phyloP scores from a whole-genome alignment of 2,329 filamentous ascomycete species.

The Beauveria australis region DNA sequence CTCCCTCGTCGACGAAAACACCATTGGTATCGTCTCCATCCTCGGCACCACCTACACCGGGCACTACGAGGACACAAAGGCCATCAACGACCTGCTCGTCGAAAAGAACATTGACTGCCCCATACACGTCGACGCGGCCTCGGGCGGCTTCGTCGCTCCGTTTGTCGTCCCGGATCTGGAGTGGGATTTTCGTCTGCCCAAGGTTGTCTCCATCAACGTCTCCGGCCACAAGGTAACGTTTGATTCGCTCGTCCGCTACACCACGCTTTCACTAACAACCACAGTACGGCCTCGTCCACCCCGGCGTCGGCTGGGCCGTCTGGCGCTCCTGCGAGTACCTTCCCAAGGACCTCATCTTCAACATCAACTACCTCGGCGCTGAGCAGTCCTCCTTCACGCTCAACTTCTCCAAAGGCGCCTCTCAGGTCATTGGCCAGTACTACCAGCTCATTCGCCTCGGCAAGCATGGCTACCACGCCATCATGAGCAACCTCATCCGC shows the following conservation, averaged over 20 bases:
- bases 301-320: constrained; percentile 88
- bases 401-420: constrained; percentile 94
- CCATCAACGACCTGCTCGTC: constrained; percentile 78
- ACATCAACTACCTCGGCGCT: constrained; percentile 97
- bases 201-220: constrained; percentile 88
- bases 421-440: constrained; percentile 93
- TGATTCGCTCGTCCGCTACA: constrained; percentile 22
- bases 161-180: constrained; percentile 76
- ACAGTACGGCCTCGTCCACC: constrained; percentile 62
- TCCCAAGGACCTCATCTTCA: constrained; percentile 90
- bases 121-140: constrained; percentile 91
- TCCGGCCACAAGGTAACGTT: constrained; percentile 73
- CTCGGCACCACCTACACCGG: constrained; percentile 92
- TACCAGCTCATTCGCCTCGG: constrained; percentile 94
- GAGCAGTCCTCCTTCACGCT: constrained; percentile 94
- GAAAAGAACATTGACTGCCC: constrained; percentile 68
- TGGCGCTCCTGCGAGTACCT: constrained; percentile 80
- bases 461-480: constrained; percentile 82
- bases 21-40: constrained; percentile 87
- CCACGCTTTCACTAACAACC: neutral
- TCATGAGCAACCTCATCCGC: constrained; percentile 89
- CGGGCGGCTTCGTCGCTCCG: constrained; percentile 85
- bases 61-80: constrained; percentile 90
- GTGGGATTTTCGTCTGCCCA: constrained; percentile 88
- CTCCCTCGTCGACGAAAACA: constrained; percentile 56